Evolutionary conservation across 495 filamentous ascomycete genomes (phyloP).

Genomic region (Echria macrotheca): DNA sequence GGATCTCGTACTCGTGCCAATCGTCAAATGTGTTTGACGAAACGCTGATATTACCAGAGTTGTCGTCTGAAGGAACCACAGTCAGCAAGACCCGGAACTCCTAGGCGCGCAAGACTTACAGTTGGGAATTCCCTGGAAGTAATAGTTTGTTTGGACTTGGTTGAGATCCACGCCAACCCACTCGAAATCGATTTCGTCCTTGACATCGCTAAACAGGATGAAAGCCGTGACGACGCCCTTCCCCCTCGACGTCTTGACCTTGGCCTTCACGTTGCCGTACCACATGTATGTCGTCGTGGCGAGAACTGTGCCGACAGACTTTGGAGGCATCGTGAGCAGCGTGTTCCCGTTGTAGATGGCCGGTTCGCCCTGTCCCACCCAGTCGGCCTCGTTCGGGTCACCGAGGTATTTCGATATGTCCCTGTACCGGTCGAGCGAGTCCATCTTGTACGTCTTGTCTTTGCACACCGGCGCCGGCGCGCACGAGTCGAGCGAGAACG

Average conservation of each 20-base stretch:
- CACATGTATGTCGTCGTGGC: slow-evolving; percentile 88
- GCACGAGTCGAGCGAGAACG: slow-evolving; percentile 76
- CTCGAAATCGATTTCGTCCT: slow-evolving; percentile 98
- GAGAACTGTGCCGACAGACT: slow-evolving; percentile 80
- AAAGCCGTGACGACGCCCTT: slow-evolving; percentile 91
- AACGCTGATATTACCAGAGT: slow-evolving; percentile 64
- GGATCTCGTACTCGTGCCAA: slow-evolving; percentile 86
- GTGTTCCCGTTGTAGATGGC: slow-evolving; percentile 56
- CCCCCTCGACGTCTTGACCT: slow-evolving; percentile 78
- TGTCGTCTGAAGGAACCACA: slow-evolving; percentile 50
- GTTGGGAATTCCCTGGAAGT: slow-evolving; percentile 88
- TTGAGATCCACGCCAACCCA: slow-evolving; percentile 77
- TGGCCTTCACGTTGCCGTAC: slow-evolving; percentile 90
- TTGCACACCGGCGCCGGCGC: slow-evolving; percentile 79
- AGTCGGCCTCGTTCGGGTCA: slow-evolving; percentile 69
- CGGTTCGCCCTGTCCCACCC: slow-evolving; percentile 79
- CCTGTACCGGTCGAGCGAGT: slow-evolving; percentile 59
- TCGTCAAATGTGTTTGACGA: slow-evolving; percentile 67
- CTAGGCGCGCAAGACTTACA: slow-evolving; percentile 55
- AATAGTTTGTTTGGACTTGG: slow-evolving; percentile 87
- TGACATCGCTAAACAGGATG: slow-evolving; percentile 88
- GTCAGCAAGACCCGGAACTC: slow-evolving; percentile 18
- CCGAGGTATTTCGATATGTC: slow-evolving; percentile 79
- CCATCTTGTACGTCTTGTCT: slow-evolving; percentile 64
- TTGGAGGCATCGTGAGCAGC: slow-evolving; percentile 79